Evolutionary conservation across 2,329 filamentous ascomycete species (phyloP), one percentile per base, ranked within the genome.

Genomic region (Penicillium digitatum): DNA sequence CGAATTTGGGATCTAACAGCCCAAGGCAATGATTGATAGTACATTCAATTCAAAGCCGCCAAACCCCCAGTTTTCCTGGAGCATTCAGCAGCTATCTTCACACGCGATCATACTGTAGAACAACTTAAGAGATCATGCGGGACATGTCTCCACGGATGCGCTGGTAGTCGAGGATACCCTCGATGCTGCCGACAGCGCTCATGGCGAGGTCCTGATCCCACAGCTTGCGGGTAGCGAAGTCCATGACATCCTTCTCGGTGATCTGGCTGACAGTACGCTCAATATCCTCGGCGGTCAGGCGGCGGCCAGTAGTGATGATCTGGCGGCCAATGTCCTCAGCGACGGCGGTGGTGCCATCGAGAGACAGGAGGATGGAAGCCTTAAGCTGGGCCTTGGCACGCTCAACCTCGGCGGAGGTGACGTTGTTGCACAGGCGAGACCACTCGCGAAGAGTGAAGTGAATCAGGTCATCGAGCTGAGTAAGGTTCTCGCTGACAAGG

Each of bases 351-450:
- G 94, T 97, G 76, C 92, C 95, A 75, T 99, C 94, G 31, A 99
- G 90, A 50, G 91, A 95, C 64, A 99, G 87, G 60, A 99, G 89
- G 71, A 99, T 92, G 52, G 92, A 96, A 60, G 94, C 94, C 86
- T 99, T 99, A 70, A 99, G 87, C 82, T 99, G 94, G 62, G 94
- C 90, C 86, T 99, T 99, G 78, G 94, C 94, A 67, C 94, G 93
- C 85, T 99, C 94, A 59, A 92, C 89, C 81, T 99, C 94, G 64
- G 92, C 87, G 72, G 90, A 84, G 71, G 83, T 86, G 69, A 99
- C 94, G 78, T 86, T 89, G 81, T 86, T 87, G 69, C 89, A 94
- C 62, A 99, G 86, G 68, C 94, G 90, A 69, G 93, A 90, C 94
- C 94, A 99, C 83, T 99, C 94, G 67, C 93, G 90, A 75, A 97